phyloP scores from a whole-genome alignment of 139 green algal genomes.

The Coccomyxa sp. region DNA sequence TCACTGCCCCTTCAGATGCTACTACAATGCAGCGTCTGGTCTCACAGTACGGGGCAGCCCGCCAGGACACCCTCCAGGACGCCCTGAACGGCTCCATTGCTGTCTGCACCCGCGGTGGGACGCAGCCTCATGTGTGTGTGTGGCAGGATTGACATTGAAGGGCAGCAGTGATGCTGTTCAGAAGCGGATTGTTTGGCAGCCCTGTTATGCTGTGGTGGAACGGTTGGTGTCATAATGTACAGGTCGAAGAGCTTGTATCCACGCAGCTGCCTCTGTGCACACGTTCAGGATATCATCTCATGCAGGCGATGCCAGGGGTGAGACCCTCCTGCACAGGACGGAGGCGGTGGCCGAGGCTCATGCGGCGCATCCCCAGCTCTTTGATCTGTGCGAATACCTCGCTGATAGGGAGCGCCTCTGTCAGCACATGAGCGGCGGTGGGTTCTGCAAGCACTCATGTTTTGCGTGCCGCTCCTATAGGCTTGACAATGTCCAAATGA shows the following conservation, averaged over 20 bases:
- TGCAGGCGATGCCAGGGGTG: neutral
- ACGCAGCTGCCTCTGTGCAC: no score
- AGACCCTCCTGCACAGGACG: conserved; percentile 3
- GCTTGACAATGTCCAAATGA: no score
- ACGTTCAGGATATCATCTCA: no score
- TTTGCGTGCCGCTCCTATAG: no score
- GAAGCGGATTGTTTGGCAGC: no score
- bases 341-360: conserved; percentile 23
- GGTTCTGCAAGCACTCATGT: no score
- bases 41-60: conserved; percentile 1
- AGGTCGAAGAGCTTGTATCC: no score
- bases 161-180: no score
- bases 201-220: no score
- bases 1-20: neutral
- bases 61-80: neutral
- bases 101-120: neutral
- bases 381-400: conserved; percentile 15
- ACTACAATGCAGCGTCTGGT: neutral
- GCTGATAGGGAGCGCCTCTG: conserved; percentile 7
- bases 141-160: no score
- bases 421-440: conserved; percentile 7
- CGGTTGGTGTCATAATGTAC: no score
- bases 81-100: neutral
- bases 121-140: no score
- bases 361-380: conserved; percentile 17